Base-by-base conservation (phyloP, 202 grass and related monocot genomes). In the Eragrostis tef region DNA sequence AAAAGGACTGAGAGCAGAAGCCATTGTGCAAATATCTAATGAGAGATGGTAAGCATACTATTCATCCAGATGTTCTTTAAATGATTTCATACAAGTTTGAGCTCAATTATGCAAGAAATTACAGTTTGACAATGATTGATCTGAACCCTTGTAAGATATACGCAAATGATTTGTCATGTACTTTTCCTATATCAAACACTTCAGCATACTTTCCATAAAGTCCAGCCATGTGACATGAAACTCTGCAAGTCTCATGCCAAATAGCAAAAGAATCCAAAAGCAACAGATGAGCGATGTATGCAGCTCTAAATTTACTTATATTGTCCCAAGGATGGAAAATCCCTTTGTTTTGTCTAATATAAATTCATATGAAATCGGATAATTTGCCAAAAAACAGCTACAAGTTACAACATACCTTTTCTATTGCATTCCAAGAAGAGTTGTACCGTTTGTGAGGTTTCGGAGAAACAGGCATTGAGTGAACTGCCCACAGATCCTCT, bases 361-460 rank as follows among this genome's bases (percentile, higher is more conserved):
- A 59, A 9, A 64, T 72, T 43, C 70, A 73, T 46, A 25, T 79
- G 60, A 51, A 47, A 73, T 79, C 48, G 36, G 41, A 74, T n/a
- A 81, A 48, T 47, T 72, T 72, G 36, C 19, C 3, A 58, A 49
- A 86, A 39, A 86, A 59, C 41, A 69, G 41, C 79, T 7, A 49
- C 41, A 69, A 17, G 34, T 39, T 39, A 39, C 4, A 39, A 17
- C 64, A 57, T 87, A 99, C 96, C 96, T 95, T 93, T 85, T 90
- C 64, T 85, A 99, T 93, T 39, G 89, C 90, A 81, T 77, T 70
- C 96, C 96, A 99, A 79, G 92, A 95, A 87, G 90, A 79, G 83
- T 95, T 95, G 49, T 83, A 81, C 76, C 79, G 92, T 73, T 93
- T 99, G 85, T 99, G 96, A 79, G 96, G 96, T 80, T 90, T 99